Evolutionary conservation across 2,329 filamentous ascomycete genomes (phyloP), one percentile per base, ranked within the genome.

Genomic region (Colletotrichum endophyticum): DNA sequence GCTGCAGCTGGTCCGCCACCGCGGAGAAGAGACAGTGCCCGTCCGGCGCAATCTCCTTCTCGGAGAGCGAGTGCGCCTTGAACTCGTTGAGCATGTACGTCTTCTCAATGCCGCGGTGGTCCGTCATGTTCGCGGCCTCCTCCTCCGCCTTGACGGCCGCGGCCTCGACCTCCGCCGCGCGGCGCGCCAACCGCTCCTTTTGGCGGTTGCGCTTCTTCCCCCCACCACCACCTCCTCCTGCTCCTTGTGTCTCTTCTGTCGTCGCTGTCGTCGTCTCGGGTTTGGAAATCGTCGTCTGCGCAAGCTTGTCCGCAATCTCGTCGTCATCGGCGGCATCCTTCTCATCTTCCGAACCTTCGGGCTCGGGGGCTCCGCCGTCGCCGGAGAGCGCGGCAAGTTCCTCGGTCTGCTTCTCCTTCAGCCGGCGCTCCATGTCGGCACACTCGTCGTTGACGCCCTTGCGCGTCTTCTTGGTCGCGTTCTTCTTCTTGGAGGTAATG

Each of bases 1-100:
- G 87, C 70, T 86, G 86, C 70, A 98, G 89, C 85, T 98, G 96
- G 83, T 97, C 95, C 30, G 96, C 96, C 67, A 99, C 91, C 0
- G 97, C 96, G 19, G 95, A 94, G 86, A 99, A 99, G 19, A 99
- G 88, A 83, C 97, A 99, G 86, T 99, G 97, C 0, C 97, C 97
- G 85, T 99, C 96, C 0, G 97, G 95, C 53, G 91, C 91, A 73
- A 99, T 96, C 75, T 95, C 92, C 80, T 94, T 91, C 87, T 98
- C 95, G 25, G 87, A 88, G 19, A 99, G 89, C 1, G 88, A 89
- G 73, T 94, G 87, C 61, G 89, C 87, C 70, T 88, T 86, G 83
- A 98, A 94, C 56, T 91, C 91, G 32, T 87, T 87, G 73, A 91
- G 88, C 92, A 99, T 96, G 63, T 91, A 89, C 68, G 90, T 88